Evolutionary conservation across 2,329 filamentous ascomycete species (phyloP).

Genomic region (Sporothrix pallida): DNA sequence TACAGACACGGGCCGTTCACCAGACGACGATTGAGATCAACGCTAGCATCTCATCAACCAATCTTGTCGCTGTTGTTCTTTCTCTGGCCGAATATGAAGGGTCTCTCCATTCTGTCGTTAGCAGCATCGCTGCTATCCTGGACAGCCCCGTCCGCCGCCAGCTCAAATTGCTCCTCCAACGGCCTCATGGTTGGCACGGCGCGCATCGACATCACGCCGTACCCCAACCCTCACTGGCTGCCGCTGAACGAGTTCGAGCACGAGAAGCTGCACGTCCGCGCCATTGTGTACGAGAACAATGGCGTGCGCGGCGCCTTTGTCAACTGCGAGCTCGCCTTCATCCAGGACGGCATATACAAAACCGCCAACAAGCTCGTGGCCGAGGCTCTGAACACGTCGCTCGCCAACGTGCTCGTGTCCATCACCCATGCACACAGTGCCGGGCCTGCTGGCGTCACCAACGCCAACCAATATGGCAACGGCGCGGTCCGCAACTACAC

Average conservation of each 20-base stretch:
- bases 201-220: constrained; percentile 3
- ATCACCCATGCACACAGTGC: constrained; percentile 15
- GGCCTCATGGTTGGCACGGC: not conserved
- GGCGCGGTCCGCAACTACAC: constrained; percentile 9
- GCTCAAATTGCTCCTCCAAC: not conserved
- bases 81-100: too few relatives aligned
- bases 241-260: constrained; percentile 6
- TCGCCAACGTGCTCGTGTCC: constrained; percentile 2
- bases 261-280: constrained; percentile 16
- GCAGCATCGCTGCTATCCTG: not conserved
- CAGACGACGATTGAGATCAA: too few relatives aligned
- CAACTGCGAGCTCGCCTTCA: constrained; percentile 15
- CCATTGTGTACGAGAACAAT: constrained; percentile 20
- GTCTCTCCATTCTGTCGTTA: not conserved
- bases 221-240: constrained; percentile 19
- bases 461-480: constrained; percentile 20
- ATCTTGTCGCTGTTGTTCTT: too few relatives aligned
- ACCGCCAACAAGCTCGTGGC: constrained; percentile 16
- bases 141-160: not conserved
- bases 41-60: too few relatives aligned
- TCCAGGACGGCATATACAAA: constrained; percentile 22
- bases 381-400: not conserved
- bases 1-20: too few relatives aligned
- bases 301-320: constrained; percentile 14
- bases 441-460: constrained; percentile 2